Evolutionary conservation across 768 basidiomycete species (phyloP).

Genomic region (Hortiboletus flavorubellus): DNA sequence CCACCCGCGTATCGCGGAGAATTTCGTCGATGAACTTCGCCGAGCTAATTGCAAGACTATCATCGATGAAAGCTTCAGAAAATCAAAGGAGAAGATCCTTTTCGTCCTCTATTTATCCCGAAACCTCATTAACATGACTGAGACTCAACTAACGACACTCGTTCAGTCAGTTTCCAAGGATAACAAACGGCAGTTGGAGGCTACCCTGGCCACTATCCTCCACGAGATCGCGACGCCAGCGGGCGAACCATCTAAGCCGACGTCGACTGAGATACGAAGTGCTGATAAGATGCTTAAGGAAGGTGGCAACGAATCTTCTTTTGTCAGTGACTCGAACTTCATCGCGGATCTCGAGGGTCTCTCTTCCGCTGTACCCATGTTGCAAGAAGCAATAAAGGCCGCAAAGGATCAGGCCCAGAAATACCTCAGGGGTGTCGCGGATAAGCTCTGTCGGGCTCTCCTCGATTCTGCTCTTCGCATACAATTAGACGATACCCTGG

Average conservation of each 20-base stretch:
- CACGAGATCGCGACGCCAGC: slow-evolving; percentile 3
- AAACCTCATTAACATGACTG: slow-evolving; percentile 10
- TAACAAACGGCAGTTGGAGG: slow-evolving; percentile 8
- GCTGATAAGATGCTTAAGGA: slow-evolving; percentile 25
- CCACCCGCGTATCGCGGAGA: slow-evolving; percentile 19
- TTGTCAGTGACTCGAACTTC: slow-evolving; percentile 21
- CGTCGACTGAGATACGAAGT: slow-evolving; percentile 2
- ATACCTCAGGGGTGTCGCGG: slow-evolving; percentile 16
- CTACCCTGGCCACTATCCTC: slow-evolving; percentile 15
- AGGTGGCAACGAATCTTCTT: slow-evolving; percentile 16
- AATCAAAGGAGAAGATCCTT: slow-evolving; percentile 22
- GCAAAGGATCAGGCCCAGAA: slow-evolving; percentile 18
- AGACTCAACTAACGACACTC: slow-evolving; percentile 12
- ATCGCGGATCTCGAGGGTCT: slow-evolving; percentile 21
- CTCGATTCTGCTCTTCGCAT: slow-evolving; percentile 5
- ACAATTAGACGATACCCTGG: slow-evolving; percentile 16
- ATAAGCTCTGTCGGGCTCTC: slow-evolving; percentile 19
- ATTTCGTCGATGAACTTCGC: slow-evolving; percentile 17
- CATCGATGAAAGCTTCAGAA: slow-evolving; percentile 19
- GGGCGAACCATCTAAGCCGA: slow-evolving; percentile 7
- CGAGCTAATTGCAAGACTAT: slow-evolving; percentile 14
- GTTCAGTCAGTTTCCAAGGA: slow-evolving; percentile 16
- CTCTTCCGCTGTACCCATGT: slow-evolving; percentile 6
- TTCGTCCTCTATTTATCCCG: slow-evolving; percentile 15
- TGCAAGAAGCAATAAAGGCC: slow-evolving; percentile 15